Percentiles rank a stretch among this genome's conserved stretches.
Evolutionary conservation across 768 basidiomycete genomes (phyloP).

Genomic region (Cantharellus anzutake): DNA sequence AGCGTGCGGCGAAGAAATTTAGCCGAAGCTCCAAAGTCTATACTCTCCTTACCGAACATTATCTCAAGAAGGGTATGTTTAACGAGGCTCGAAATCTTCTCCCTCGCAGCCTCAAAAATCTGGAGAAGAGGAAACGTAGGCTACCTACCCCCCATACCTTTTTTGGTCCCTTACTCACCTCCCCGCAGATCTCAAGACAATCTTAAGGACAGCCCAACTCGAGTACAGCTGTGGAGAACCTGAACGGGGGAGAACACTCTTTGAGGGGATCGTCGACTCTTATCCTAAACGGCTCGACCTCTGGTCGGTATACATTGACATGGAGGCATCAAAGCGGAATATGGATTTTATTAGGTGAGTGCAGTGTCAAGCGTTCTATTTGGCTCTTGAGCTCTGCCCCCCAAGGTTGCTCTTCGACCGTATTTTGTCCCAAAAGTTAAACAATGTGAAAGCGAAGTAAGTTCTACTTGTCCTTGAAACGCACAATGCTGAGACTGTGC

Average conservation of each 20-base stretch:
- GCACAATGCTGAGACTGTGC: neutral
- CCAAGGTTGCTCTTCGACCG: conserved; percentile 71
- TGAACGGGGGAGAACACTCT: conserved; percentile 88
- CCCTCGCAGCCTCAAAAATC: conserved; percentile 70
- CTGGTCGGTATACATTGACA: conserved; percentile 94
- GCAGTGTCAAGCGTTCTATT: neutral
- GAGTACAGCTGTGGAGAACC: conserved; percentile 90
- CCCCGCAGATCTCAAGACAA: conserved; percentile 80
- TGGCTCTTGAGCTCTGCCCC: neutral
- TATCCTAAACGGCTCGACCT: conserved; percentile 91
- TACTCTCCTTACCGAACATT: conserved; percentile 73
- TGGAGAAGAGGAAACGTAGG: conserved; percentile 89
- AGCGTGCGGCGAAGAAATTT: conserved; percentile 84
- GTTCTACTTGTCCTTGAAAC: conserved; percentile 15
- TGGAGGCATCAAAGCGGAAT: conserved; percentile 68
- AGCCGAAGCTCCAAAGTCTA: conserved; percentile 85
- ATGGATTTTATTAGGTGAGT: conserved; percentile 59
- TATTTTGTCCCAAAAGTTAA: conserved; percentile 68
- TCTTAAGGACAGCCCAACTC: conserved; percentile 83
- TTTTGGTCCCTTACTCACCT: neutral
- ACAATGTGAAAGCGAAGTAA: conserved; percentile 88
- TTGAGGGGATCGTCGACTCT: conserved; percentile 90
- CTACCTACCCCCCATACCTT: conserved; percentile 6
- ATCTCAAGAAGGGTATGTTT: conserved; percentile 48
- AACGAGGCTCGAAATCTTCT: conserved; percentile 75